Percentiles rank a stretch among this genome's conserved stretches.
phyloP scores from a whole-genome alignment of 2,329 filamentous ascomycete genomes.

The Phyllosticta citrichinensis region DNA sequence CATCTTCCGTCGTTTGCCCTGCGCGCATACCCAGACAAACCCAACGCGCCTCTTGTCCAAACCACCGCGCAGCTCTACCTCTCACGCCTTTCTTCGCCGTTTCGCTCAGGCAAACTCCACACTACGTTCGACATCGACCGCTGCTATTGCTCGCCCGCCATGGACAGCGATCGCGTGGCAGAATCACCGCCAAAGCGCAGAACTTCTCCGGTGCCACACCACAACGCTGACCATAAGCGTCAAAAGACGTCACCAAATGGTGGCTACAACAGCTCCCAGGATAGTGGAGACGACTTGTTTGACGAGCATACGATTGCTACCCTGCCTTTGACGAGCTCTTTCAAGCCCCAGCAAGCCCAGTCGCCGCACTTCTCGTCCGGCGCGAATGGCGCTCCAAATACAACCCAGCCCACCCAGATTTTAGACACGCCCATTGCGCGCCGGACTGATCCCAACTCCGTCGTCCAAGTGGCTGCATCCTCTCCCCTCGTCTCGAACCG shows the following conservation, averaged over 20 bases:
- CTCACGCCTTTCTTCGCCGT: not conserved
- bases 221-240: not conserved
- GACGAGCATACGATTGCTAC: constrained; percentile 43
- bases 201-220: not conserved
- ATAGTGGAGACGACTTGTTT: constrained; percentile 38
- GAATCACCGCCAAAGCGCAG: not conserved
- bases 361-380: not conserved
- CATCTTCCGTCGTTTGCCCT: not conserved
- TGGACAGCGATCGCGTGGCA: not conserved
- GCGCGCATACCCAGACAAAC: not conserved
- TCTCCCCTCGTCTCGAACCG: constrained; percentile 50
- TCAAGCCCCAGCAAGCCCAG: not conserved
- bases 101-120: not conserved
- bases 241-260: not conserved
- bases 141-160: not conserved
- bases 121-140: not conserved
- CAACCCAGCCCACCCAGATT: constrained; percentile 53
- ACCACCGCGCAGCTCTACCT: not conserved
- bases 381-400: not conserved
- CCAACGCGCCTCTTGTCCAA: too few species aligned
- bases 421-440: constrained; percentile 34
- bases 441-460: constrained; percentile 22
- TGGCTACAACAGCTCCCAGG: constrained; percentile 26
- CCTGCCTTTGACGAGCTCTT: constrained; percentile 14
- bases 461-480: constrained; percentile 79